phyloP scores from a whole-genome alignment of 2,329 filamentous ascomycete genomes.

The Penicillium frequentans region DNA sequence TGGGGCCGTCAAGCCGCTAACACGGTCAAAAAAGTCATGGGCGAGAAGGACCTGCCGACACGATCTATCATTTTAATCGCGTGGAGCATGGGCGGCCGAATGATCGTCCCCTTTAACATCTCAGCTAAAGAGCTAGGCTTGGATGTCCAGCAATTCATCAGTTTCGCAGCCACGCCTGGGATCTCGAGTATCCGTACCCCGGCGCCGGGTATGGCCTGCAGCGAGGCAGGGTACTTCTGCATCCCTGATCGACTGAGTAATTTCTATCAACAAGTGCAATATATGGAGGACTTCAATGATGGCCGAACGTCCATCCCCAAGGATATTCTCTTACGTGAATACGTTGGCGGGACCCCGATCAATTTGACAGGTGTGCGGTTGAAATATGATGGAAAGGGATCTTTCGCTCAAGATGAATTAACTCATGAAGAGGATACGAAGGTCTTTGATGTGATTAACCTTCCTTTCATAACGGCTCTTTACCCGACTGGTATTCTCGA shows the following conservation, averaged over 20 bases:
- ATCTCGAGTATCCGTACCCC: constrained; percentile 10
- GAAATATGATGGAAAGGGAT: constrained; percentile 8
- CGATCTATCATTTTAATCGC: constrained; percentile 8
- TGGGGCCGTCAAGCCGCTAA: constrained; percentile 21
- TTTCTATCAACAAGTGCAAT: constrained; percentile 6
- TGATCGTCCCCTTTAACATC: constrained; percentile 16
- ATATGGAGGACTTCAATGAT: constrained; percentile 3
- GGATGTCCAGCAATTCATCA: constrained; percentile 12
- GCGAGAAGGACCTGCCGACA: constrained; percentile 3
- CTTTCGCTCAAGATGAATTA: constrained; percentile 11
- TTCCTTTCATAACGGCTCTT: constrained; percentile 6
- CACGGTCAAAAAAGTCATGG: constrained; percentile 9
- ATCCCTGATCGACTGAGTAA: neutral
- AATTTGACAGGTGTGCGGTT: constrained; percentile 11
- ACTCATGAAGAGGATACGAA: constrained; percentile 10
- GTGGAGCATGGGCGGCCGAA: constrained; percentile 18
- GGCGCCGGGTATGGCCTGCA: neutral
- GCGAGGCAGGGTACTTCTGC: constrained; percentile 4
- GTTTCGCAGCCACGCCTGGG: constrained; percentile 14
- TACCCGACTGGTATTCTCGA: constrained; percentile 6
- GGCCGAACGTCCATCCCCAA: neutral
- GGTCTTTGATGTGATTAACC: constrained; percentile 12
- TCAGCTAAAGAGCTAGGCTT: constrained; percentile 10
- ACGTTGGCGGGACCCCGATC: constrained; percentile 16
- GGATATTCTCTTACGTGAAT: constrained; percentile 10